A percentile compares a stretch with the other conserved stretches of the same genome.
These are phyloP conservation scores for Ascochyta pisi DNA, from an alignment of 2,329 filamentous ascomycete genomes.

Conservation along the genomic window DNA sequence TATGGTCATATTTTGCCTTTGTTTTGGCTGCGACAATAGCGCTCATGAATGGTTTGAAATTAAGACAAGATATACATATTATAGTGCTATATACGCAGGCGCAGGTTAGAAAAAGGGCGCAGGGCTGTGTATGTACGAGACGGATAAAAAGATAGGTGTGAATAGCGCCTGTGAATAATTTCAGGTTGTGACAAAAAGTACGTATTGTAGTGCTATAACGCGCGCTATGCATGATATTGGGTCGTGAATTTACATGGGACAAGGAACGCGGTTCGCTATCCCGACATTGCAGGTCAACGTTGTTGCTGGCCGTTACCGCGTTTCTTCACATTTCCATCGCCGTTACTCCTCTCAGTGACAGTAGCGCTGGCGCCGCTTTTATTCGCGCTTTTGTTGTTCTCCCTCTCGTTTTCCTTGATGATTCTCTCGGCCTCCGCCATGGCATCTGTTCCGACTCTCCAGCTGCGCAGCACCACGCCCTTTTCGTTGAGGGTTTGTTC, in stretches of 20 bases:
- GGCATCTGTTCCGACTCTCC: slow-evolving; percentile 76
- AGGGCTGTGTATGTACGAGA: no score
- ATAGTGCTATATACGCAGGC: not conserved
- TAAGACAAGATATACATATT: not conserved
- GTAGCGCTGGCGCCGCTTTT: slow-evolving; percentile 3
- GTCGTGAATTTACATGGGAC: no score
- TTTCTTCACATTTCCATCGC: not conserved
- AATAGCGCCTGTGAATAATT: no score
- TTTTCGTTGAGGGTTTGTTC: slow-evolving; percentile 67
- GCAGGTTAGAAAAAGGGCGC: no score
- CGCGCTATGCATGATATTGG: not conserved
- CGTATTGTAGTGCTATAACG: not conserved
- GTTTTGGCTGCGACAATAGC: no score
- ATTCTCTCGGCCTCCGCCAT: slow-evolving; percentile 69
- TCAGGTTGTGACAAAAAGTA: not conserved
- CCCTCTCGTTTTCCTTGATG: slow-evolving; percentile 53
- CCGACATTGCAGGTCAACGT: no score
- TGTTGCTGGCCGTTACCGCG: no score
- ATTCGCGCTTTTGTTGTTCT: slow-evolving; percentile 8
- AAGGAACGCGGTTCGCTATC: no score
- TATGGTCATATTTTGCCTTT: no score
- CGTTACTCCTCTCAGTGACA: not conserved
- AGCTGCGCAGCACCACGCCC: slow-evolving; percentile 74
- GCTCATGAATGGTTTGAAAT: no score
- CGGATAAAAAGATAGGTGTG: no score